Conservation (phyloP, 257 asterid species). For the Solanum ossicruentum region DNA sequence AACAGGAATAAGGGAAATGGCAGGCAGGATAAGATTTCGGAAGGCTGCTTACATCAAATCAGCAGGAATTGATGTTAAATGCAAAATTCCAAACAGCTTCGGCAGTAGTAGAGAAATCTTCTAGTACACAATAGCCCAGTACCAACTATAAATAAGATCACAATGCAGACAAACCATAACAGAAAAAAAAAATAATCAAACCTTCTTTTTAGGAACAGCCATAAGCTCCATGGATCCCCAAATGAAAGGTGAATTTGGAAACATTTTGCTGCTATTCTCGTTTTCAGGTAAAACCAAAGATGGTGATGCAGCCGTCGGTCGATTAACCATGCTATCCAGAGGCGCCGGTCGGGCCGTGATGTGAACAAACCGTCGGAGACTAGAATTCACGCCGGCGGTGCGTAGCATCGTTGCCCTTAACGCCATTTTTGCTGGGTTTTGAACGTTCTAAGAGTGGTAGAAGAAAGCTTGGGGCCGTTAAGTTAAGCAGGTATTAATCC, state of each 20-base stretch:
- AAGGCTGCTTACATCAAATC: too few relatives aligned
- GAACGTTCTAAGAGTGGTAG: not conserved
- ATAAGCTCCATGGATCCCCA: conserved; percentile 59
- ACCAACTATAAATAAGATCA: too few relatives aligned
- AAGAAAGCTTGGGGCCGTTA: not conserved
- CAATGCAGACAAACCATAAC: too few relatives aligned
- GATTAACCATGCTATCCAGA: conserved; percentile 16
- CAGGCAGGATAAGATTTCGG: too few relatives aligned
- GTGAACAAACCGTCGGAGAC: conserved; percentile 33
- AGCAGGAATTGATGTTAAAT: too few relatives aligned
- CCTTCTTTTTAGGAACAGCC: conserved; percentile 88
- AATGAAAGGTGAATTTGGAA: conserved; percentile 18
- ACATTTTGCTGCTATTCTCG: conserved; percentile 7
- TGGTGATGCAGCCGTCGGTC: conserved; percentile 18
- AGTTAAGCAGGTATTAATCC: too few relatives aligned
- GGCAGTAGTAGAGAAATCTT: too few relatives aligned
- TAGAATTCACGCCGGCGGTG: conserved; percentile 9
- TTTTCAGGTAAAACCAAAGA: conserved; percentile 45
- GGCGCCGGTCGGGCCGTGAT: conserved; percentile 35
- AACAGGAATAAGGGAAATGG: too few relatives aligned
- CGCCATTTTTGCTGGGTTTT: conserved; percentile 1
- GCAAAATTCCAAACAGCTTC: too few relatives aligned
- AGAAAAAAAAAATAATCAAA: not conserved
- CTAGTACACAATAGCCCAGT: too few relatives aligned
- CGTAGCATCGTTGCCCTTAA: conserved; percentile 14